phyloP scores from a whole-genome alignment of 2,329 filamentous ascomycete genomes.

The Leptographium procerum region DNA sequence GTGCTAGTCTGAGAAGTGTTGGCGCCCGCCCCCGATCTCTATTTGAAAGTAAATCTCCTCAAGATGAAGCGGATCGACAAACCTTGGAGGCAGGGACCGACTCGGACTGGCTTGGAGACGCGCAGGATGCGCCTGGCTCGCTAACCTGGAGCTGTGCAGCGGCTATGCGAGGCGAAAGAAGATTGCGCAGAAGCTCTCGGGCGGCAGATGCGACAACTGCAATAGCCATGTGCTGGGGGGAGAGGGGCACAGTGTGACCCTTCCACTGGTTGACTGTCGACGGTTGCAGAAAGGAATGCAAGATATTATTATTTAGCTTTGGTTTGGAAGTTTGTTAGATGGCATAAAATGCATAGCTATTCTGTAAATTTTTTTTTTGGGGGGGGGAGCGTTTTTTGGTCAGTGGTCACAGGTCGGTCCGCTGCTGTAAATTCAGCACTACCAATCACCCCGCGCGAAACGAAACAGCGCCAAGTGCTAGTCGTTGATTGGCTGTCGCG shows the following conservation, averaged over 20 bases:
- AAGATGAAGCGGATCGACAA: not conserved
- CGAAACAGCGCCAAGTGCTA: not conserved
- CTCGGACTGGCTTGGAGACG: not conserved
- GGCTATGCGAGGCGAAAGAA: not conserved
- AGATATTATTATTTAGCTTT: too few species aligned
- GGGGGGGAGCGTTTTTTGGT: not conserved
- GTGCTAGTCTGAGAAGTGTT: not conserved
- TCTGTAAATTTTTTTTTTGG: not conserved
- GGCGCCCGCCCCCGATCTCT: not conserved
- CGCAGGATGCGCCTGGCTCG: not conserved
- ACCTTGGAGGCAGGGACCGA: not conserved
- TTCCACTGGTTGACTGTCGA: not conserved
- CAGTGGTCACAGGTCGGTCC: not conserved
- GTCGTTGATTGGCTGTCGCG: not conserved
- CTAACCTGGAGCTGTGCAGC: not conserved
- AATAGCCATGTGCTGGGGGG: slow-evolving; percentile 8
- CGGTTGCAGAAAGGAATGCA: not conserved
- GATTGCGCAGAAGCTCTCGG: not conserved
- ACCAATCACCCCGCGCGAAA: not conserved
- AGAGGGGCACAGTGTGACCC: not conserved
- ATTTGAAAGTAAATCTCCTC: not conserved
- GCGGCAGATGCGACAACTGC: not conserved
- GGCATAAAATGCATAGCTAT: not conserved
- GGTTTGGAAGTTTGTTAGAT: too few species aligned
- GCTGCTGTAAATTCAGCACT: too few species aligned